Percentiles rank a stretch among this genome's conserved stretches.
phyloP scores from a whole-genome alignment of 108 stramenopile genomes.

The Fragilaria crotonensis region DNA sequence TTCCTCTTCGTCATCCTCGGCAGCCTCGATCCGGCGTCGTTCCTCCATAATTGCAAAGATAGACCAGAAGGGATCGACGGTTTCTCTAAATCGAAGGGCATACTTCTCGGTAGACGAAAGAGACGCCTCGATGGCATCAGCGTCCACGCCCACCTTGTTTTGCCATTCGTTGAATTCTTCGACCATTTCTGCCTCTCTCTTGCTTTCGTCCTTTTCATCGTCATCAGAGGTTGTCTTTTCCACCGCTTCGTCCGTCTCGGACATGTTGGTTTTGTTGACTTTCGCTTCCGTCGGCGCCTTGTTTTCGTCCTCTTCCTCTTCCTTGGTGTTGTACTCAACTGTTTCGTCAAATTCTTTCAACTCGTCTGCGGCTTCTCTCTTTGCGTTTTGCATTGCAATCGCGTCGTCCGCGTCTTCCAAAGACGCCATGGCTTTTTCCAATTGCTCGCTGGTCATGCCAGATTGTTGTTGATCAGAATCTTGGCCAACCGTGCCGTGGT shows the following conservation, averaged over 20 bases:
- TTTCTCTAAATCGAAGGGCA: constrained; percentile 57
- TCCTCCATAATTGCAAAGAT: constrained; percentile 54
- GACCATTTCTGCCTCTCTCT: constrained; percentile 53
- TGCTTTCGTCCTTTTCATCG: constrained; percentile 18
- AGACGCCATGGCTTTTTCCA: constrained; percentile 84
- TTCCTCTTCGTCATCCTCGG: constrained; percentile 36
- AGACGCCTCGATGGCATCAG: constrained; percentile 60
- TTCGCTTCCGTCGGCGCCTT: constrained; percentile 16
- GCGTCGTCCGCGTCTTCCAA: constrained; percentile 92
- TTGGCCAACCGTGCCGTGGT: constrained; percentile 4
- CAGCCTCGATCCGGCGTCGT: constrained; percentile 29
- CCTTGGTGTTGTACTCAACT: constrained; percentile 46
- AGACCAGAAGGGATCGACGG: constrained; percentile 76
- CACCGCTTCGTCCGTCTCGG: constrained; percentile 8
- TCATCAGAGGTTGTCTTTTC: constrained; percentile 15
- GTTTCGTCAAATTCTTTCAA: constrained; percentile 82
- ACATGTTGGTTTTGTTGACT: constrained; percentile 11
- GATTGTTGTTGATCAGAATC: constrained; percentile 5
- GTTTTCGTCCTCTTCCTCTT: constrained; percentile 27
- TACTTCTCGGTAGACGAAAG: constrained; percentile 72
- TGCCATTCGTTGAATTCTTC: constrained; percentile 93
- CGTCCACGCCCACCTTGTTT: constrained; percentile 75
- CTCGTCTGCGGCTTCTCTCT: constrained; percentile 75
- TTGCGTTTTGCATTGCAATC: constrained; percentile 60
- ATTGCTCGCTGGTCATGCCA: constrained; percentile 64